Conservation (phyloP, 164 flowering plant genomes). For the Platanus orientalis region DNA sequence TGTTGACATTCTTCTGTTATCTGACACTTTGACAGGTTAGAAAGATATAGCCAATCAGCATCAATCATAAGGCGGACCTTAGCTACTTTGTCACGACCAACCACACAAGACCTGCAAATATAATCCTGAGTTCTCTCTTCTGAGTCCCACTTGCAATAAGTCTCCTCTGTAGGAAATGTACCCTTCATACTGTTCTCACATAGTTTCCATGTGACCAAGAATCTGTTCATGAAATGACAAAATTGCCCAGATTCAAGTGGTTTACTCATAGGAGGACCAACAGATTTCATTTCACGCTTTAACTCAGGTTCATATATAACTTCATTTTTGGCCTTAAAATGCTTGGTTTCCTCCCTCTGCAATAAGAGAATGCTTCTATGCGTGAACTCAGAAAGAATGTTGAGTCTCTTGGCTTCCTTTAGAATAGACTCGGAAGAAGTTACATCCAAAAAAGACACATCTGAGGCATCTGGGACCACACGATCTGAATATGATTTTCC, state of each 20-base stretch:
- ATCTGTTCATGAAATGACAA: constrained; percentile 77
- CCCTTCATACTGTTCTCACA: constrained; percentile 2
- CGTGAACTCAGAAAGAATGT: constrained; percentile 61
- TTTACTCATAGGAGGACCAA: constrained; percentile 14
- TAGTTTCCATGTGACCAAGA: constrained; percentile 53
- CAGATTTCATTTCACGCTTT: constrained; percentile 21
- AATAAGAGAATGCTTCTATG: constrained; percentile 34
- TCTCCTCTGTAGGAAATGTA: constrained; percentile 11
- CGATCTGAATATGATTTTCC: constrained; percentile 37
- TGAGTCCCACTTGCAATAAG: constrained; percentile 8
- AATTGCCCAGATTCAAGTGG: constrained; percentile 40
- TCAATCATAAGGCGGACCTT: constrained; percentile 72
- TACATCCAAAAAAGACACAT: constrained; percentile 44
- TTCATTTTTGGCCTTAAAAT: constrained; percentile 39
- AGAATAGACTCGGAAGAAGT: constrained; percentile 51
- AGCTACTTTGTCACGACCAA: constrained; percentile 31
- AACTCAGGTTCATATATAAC: constrained; percentile 17
- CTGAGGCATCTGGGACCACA: constrained; percentile 33
- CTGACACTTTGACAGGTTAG: constrained; percentile 39
- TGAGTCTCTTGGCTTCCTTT: constrained; percentile 50
- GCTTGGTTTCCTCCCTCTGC: constrained; percentile 53
- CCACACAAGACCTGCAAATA: constrained; percentile 34
- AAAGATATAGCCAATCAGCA: constrained; percentile 82
- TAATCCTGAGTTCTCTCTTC: constrained; percentile 13
- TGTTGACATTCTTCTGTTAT: constrained; percentile 18